Base-by-base conservation (phyloP, 768 basidiomycete genomes). In the Hirschioporus abietinus region DNA sequence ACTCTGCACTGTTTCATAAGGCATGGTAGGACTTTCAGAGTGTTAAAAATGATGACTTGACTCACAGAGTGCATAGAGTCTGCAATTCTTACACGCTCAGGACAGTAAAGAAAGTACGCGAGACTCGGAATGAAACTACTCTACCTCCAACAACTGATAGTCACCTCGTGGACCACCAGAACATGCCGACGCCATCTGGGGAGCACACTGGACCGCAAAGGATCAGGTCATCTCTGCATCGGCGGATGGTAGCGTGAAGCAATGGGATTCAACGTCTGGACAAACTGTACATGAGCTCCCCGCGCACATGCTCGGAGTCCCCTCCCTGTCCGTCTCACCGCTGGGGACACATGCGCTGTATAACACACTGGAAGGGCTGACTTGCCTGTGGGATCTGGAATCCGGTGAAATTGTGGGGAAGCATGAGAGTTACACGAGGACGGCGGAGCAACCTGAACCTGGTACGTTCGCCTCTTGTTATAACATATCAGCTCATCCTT, bases 291-390 rank as follows among this genome's bases (percentile, higher is more conserved):
- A 68, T 68, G 79, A 88, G 35, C 86, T 88, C 20, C 77, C 86
- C 42, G 82, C 89, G n/a, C 92, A 96, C 77, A 88, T 92, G 7
- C 87, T 96, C 23, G 95, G 92, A 1, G 86, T 95, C 69, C 86
- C 93, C 20, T 93, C 93, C 6, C 77, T 96, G 35, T 93, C 92
- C 20, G 86, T 86, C 8, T 84, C 88, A 23, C 82, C 84, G 0
- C 67, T 73, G 58, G 95, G 92, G 8, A 80, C 78, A 61, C 78
- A 77, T 34, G 93, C 87, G 0, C 75, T 97, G 60, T 90, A 88
- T 71, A 94, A 94, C 72, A 90, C 90, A 65, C 80, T 96, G 23
- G 95, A 96, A 71, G 95, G 95, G 1, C 84, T 89, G 30, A 93
- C 93, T 0, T 83, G 79, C 61, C 77, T 96, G 26, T 90, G 89